Conservation (phyloP, 176 grass and related monocot genomes). For the Pharus latifolius region DNA sequence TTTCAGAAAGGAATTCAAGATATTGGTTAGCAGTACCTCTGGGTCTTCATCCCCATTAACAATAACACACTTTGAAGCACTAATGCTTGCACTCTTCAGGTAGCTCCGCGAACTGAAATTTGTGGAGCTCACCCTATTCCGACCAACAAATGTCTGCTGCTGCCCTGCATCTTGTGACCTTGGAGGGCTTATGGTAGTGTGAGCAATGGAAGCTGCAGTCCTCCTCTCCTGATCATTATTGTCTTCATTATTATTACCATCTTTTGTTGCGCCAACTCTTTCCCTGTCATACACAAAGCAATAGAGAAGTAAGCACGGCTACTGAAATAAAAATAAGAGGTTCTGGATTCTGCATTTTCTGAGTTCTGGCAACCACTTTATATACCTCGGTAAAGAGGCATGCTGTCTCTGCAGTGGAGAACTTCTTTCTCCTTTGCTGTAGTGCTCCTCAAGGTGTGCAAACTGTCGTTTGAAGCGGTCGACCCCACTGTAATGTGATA, state of each 20-base stretch:
- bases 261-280: slow-evolving; percentile 62
- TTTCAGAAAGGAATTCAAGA: slow-evolving; percentile 8
- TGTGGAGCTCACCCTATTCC: slow-evolving; percentile 20
- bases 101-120: slow-evolving; percentile 40
- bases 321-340: neutral
- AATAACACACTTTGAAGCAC: slow-evolving; percentile 80
- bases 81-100: slow-evolving; percentile 94
- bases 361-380: neutral
- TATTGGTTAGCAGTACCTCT: slow-evolving; percentile 47
- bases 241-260: slow-evolving; percentile 34
- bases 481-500: slow-evolving; percentile 52
- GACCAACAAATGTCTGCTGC: slow-evolving; percentile 6
- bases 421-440: slow-evolving; percentile 89
- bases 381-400: slow-evolving; percentile 92
- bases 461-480: slow-evolving; percentile 96
- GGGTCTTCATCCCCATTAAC: slow-evolving; percentile 39
- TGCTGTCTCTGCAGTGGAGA: slow-evolving; percentile 83
- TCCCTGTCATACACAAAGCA: slow-evolving; percentile 46
- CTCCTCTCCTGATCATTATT: slow-evolving; percentile 48
- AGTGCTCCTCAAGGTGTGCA: slow-evolving; percentile 97
- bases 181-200: slow-evolving; percentile 43
- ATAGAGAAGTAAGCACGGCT: slow-evolving; percentile 2
- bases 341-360: neutral
- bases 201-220: slow-evolving; percentile 40
- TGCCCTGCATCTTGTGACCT: slow-evolving; percentile 28